Evolutionary conservation across 352 stramenopile species (phyloP), one percentile per base, ranked within the genome.

Genomic region (Phytophthora crassamura): DNA sequence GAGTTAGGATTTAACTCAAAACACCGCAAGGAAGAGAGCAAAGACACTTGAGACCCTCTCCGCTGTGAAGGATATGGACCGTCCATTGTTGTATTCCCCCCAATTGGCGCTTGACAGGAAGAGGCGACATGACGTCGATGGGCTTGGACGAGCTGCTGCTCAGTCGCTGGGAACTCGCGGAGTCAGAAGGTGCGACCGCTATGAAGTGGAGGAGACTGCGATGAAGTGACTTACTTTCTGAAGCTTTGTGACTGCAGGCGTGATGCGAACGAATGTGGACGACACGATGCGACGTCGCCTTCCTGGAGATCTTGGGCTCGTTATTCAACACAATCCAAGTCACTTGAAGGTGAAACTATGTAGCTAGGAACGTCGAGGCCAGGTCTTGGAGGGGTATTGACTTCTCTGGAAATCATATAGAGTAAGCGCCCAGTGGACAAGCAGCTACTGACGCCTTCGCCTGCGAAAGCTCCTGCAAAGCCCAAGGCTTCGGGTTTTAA

Each of bases 291-390:
- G 62, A 30, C 74, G 78, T 32, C 39, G 60, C 9, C 49, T 90
- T 7, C 53, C 67, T 48, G 77, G 77, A 9, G n/a, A 47, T 12
- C 54, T 85, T 41, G 59, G 64, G 30, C 55, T 84, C 8, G 18
- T 78, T n/a, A 45, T 77, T 35, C 77, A 82, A 43, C 82, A 76
- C 47, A 85, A 86, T 61, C 52, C 75, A 18, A 67, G 20, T 41
- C 80, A 89, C 47, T 33, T 56, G 15, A 69, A 80, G 57, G 75
- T 86, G 25, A 36, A 16, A 14, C 7, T 25, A 25, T 25, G 22
- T 3, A 25, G 22, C 15, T 7, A 38, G 3, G 15, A 40, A 12
- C 15, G 28, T 39, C 7, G 22, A 34, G 4, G 16, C 4, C n/a
- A 3, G 3, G 22, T 3, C 22, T 4, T 25, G 22, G 22, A 25